These are phyloP conservation scores for Xylariaceae sp. DNA, from an alignment of 2,329 filamentous ascomycete genomes.

Conservation along the genomic window DNA sequence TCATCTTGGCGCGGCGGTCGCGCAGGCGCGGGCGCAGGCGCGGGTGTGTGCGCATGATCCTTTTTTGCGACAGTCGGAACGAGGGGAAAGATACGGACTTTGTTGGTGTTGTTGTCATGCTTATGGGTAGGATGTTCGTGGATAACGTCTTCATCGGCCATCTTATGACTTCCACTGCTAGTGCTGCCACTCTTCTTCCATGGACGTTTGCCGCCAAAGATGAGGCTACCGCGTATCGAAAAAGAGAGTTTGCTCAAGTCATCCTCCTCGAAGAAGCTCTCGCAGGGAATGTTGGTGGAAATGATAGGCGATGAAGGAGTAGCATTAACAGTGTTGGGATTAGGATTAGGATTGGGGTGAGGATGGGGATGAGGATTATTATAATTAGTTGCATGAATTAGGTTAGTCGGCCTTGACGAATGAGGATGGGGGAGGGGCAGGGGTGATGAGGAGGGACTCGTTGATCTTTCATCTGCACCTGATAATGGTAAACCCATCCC, in stretches of 20 bases:
- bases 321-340: constrained; percentile 32
- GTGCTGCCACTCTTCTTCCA: constrained; percentile 33
- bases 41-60: constrained; percentile 15
- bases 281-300: constrained; percentile 62
- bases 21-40: constrained; percentile 27
- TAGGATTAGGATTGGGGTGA: neutral
- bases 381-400: constrained; percentile 18
- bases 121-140: constrained; percentile 20
- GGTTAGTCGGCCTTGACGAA: constrained; percentile 25
- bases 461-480: no score
- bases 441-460: constrained; percentile 16
- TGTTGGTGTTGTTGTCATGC: constrained; percentile 19
- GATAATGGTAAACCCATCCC: no score
- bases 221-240: constrained; percentile 68
- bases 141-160: constrained; percentile 37
- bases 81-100: constrained; percentile 40
- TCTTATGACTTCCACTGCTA: constrained; percentile 26
- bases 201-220: constrained; percentile 59
- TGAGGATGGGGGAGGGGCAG: constrained; percentile 22
- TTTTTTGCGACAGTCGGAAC: constrained; percentile 31
- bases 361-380: neutral
- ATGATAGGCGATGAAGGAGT: constrained; percentile 56
- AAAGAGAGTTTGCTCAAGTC: constrained; percentile 64
- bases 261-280: constrained; percentile 63
- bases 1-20: constrained; percentile 33